Conservation (phyloP, 257 asterid genomes). For the Schizonepeta tenuifolia region DNA sequence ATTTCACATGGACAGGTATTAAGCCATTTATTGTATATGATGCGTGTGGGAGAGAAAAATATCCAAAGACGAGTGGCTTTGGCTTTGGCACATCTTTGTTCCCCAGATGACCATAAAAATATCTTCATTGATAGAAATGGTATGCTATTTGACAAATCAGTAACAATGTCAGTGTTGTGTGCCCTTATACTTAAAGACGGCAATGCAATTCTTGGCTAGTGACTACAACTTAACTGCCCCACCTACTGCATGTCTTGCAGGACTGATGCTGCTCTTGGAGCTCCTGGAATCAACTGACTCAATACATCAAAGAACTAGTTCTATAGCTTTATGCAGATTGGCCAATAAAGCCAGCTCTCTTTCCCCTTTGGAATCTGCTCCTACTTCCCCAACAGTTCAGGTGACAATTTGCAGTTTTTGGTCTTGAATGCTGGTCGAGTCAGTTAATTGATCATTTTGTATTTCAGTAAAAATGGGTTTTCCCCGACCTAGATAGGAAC, state of each 20-base stretch:
- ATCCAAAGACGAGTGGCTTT: constrained; percentile 87
- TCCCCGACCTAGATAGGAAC: neutral
- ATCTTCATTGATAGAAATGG: constrained; percentile 82
- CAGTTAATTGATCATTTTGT: neutral
- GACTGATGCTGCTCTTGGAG: constrained; percentile 80
- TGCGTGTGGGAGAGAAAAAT: constrained; percentile 76
- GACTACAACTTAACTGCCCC: constrained; percentile 9
- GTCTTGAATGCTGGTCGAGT: constrained; percentile 6
- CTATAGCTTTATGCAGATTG: constrained; percentile 77
- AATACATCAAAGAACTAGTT: constrained; percentile 71
- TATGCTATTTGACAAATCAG: constrained; percentile 34
- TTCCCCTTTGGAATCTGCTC: constrained; percentile 90
- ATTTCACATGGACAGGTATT: constrained; percentile 51
- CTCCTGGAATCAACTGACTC: constrained; percentile 67
- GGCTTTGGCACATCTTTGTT: constrained; percentile 94
- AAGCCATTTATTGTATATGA: constrained; percentile 78
- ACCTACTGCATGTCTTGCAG: constrained; percentile 46
- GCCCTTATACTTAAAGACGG: constrained; percentile 20
- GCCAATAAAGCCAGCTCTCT: constrained; percentile 77
- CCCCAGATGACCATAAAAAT: constrained; percentile 81
- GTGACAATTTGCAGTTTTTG: constrained; percentile 47
- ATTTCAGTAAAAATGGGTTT: neutral
- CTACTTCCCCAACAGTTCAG: constrained; percentile 93
- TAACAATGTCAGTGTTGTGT: constrained; percentile 19
- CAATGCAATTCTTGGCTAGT: constrained; percentile 34